phyloP scores from a whole-genome alignment of 1,284 basidiomycete species.

The Ceratorhiza oryzae-sativae region DNA sequence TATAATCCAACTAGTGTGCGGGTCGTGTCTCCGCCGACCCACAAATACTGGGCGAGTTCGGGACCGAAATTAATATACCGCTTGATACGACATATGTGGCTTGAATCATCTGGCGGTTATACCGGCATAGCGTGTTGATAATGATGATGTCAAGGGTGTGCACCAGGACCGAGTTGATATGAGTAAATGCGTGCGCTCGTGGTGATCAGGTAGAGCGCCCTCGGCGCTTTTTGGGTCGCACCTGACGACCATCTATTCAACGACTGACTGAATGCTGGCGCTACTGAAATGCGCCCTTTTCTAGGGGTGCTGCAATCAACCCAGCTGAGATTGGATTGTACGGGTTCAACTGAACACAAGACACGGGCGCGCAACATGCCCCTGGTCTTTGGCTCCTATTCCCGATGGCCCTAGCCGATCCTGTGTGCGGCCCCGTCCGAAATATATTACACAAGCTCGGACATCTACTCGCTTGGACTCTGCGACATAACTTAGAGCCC shows the following conservation, averaged over 20 bases:
- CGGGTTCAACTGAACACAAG: slow-evolving; percentile 9
- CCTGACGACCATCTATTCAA: neutral
- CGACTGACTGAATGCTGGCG: neutral
- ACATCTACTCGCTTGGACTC: slow-evolving; percentile 20
- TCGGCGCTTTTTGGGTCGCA: slow-evolving; percentile 22
- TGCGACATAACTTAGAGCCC: neutral
- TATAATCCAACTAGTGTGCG: neutral
- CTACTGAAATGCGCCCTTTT: slow-evolving; percentile 34
- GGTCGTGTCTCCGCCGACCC: neutral
- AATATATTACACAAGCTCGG: neutral
- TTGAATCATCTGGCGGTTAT: slow-evolving; percentile 5
- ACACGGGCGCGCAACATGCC: slow-evolving; percentile 8
- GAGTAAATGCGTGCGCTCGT: slow-evolving; percentile 1
- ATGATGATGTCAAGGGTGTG: neutral
- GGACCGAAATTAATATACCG: neutral
- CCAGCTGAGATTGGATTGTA: neutral
- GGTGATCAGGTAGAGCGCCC: neutral
- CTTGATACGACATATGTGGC: slow-evolving; percentile 29
- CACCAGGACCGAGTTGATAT: too few species aligned
- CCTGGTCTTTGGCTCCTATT: slow-evolving; percentile 39
- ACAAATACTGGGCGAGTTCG: neutral
- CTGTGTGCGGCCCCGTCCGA: neutral
- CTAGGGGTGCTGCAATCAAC: slow-evolving; percentile 29
- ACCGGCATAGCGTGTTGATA: slow-evolving; percentile 12
- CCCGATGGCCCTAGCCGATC: neutral